These are phyloP conservation scores for Calycina herbarum DNA, from an alignment of 2,329 filamentous ascomycete species.

Conservation along the genomic window DNA sequence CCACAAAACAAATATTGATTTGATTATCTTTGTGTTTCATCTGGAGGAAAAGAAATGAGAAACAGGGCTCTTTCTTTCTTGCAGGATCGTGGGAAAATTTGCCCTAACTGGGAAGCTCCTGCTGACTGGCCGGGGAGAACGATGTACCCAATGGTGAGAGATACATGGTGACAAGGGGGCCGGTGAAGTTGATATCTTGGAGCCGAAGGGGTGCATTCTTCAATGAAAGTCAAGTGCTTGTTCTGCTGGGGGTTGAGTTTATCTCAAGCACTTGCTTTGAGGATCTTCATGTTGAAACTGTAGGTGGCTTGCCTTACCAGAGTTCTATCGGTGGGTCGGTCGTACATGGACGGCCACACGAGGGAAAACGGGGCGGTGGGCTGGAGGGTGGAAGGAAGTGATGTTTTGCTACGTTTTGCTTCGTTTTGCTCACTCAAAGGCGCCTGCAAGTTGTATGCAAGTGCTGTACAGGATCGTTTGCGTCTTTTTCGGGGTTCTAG, in stretches of 20 bases:
- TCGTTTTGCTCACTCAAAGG: background rate
- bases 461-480: background rate
- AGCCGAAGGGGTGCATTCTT: background rate
- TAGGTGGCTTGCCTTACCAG: too few species aligned
- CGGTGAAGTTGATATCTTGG: background rate
- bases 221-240: slow-evolving; percentile 2
- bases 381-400: background rate
- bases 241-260: background rate
- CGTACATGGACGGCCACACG: background rate
- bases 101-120: background rate
- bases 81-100: background rate
- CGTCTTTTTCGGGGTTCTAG: background rate
- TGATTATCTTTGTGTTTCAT: background rate
- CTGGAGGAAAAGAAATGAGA: background rate
- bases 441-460: background rate
- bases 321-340: too few species aligned
- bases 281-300: background rate
- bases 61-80: background rate
- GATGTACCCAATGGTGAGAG: background rate
- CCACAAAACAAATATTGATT: background rate
- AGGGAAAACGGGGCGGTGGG: background rate
- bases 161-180: background rate
- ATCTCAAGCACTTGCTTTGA: background rate
- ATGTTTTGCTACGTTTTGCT: background rate
- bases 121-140: background rate